Conservation (phyloP, 1,284 basidiomycete species). For the Malassezia restricta region DNA sequence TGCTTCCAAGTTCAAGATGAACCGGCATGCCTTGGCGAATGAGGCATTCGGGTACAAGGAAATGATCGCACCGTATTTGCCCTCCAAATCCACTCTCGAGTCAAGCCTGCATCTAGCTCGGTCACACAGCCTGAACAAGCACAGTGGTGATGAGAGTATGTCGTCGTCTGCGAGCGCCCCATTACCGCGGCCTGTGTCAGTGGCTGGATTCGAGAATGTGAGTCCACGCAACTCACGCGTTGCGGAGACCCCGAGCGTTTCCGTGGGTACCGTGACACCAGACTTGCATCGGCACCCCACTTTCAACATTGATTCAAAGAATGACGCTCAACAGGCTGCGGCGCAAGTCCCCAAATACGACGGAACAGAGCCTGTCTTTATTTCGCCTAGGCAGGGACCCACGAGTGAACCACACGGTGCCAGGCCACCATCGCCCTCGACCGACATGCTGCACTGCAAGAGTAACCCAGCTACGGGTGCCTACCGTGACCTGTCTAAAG, state of each 20-base stretch:
- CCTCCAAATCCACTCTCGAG: neutral
- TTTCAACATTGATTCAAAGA: neutral
- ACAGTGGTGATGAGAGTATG: neutral
- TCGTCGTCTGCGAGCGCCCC: neutral
- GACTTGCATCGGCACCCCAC: neutral
- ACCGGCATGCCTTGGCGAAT: conserved; percentile 12
- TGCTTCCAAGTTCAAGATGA: neutral
- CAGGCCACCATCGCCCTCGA: neutral
- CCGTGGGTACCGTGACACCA: neutral
- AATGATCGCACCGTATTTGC: neutral
- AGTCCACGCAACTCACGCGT: neutral
- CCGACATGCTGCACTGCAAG: neutral
- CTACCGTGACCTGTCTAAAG: conserved; percentile 12
- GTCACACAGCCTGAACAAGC: neutral
- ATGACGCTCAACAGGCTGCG: neutral
- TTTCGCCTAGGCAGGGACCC: neutral
- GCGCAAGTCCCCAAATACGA: neutral
- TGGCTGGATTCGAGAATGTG: neutral
- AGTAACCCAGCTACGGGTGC: conserved; percentile 6
- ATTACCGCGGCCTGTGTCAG: neutral
- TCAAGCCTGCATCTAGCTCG: neutral
- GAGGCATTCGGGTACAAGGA: neutral
- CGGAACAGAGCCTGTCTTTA: neutral
- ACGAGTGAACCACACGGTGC: neutral
- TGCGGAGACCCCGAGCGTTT: neutral